Evolutionary conservation across 495 filamentous ascomycete species (phyloP), one percentile per base, ranked within the genome.

Genomic region (Apodospora peruviana): DNA sequence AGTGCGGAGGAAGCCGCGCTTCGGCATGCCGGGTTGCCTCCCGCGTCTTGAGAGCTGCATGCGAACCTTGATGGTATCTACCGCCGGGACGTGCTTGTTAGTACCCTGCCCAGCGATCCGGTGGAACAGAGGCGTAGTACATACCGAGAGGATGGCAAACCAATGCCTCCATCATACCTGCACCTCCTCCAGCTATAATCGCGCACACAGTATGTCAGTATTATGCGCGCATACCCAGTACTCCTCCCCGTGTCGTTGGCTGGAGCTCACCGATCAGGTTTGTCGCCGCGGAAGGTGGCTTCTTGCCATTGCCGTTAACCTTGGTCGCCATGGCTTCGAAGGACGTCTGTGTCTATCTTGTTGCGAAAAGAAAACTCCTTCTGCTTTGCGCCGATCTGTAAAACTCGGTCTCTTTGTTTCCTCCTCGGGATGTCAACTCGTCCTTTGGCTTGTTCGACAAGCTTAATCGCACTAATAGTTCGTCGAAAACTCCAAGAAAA

Each of bases 121-220:
- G 19, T 20, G 11, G 16, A 14, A 9, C 2, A 39, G 23, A n/a
- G 5, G 40, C 16, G 40, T 18, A 51, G n/a, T 8, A 68, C 78
- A 53, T 77, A 94, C 88, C 88, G 24, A 99, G 78, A 48, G 94
- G 94, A 75, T 99, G 94, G 70, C 94, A 99, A 50, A 80, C 89
- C 43, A 99, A 82, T 22, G 94, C 94, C 72, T 99, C 94, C 88
- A 96, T 97, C 89, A 97, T 95, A 62, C 94, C 94, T 45, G 94
- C 94, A 62, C 89, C 91, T 64, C 94, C 94, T 64, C 94, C 94
- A 71, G 94, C 93, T 97, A 60, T 23, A 47, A 34, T 27, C 11
- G 39, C 29, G 38, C 21, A 9, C 10, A 14, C n/a, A n/a, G n/a
- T n/a, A 12, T 36, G 49, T 64, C 45, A 64, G 56, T 37, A 46